Percentiles rank a stretch among this genome's conserved stretches.
phyloP scores from a whole-genome alignment of 495 filamentous ascomycete genomes.

The Tetracladium setigerum region DNA sequence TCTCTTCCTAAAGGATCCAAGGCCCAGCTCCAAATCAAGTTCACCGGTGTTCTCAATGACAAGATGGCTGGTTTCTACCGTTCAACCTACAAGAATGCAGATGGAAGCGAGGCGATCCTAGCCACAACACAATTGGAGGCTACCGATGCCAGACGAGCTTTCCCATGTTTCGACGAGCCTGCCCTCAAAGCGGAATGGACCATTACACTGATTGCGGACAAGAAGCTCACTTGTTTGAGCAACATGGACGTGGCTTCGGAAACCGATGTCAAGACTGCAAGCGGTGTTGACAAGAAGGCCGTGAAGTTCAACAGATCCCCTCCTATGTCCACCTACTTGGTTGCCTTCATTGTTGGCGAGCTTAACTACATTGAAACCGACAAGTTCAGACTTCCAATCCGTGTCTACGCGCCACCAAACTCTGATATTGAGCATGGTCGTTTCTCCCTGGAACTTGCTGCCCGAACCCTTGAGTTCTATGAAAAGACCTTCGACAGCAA shows the following conservation, averaged over 20 bases:
- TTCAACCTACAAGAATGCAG: conserved; percentile 52
- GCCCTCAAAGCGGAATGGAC: conserved; percentile 67
- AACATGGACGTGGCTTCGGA: conserved; percentile 52
- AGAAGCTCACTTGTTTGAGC: conserved; percentile 53
- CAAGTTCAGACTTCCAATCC: conserved; percentile 71
- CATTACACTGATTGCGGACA: conserved; percentile 65
- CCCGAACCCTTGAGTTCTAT: conserved; percentile 88
- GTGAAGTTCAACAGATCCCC: conserved; percentile 83
- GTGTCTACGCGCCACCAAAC: conserved; percentile 85
- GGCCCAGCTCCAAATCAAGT: conserved; percentile 58
- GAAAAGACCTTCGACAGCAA: conserved; percentile 91
- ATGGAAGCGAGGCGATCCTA: conserved; percentile 55
- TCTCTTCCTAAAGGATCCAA: conserved; percentile 43
- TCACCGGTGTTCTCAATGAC: conserved; percentile 63
- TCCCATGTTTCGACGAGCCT: conserved; percentile 76
- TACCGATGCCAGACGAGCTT: conserved; percentile 56
- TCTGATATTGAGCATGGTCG: conserved; percentile 78
- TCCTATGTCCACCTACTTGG: conserved; percentile 94
- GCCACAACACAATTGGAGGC: conserved; percentile 81
- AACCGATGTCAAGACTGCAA: conserved; percentile 37
- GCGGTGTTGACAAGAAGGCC: conserved; percentile 36
- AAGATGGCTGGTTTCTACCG: conserved; percentile 81
- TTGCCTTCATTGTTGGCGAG: conserved; percentile 94
- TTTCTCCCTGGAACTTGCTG: conserved; percentile 79
- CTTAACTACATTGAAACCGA: conserved; percentile 94